These are phyloP conservation scores for Ophiostoma sp. DNA, from an alignment of 2,329 filamentous ascomycete genomes.

Conservation along the genomic window DNA sequence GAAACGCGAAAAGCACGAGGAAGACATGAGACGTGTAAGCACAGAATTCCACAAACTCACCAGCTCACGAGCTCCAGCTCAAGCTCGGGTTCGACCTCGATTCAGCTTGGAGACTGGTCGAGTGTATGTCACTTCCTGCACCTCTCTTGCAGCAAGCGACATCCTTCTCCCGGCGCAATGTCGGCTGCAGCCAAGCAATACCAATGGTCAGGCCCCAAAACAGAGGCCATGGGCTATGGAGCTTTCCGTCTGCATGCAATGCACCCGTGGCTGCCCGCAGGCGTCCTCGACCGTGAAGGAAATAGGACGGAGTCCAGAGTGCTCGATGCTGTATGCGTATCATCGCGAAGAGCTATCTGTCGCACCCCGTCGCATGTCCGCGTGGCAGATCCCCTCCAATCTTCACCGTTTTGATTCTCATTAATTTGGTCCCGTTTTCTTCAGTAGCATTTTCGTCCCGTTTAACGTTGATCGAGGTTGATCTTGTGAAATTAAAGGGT, in stretches of 20 bases:
- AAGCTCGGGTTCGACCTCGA: background rate
- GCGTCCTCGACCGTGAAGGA: background rate
- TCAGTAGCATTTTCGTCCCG: background rate
- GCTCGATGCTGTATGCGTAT: background rate
- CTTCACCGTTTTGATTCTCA: background rate
- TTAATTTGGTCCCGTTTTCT: background rate
- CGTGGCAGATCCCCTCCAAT: background rate
- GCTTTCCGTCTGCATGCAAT: background rate
- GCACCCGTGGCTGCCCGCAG: background rate
- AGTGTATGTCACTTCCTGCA: background rate
- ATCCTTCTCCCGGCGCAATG: background rate
- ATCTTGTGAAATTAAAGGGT: background rate
- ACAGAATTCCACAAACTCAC: background rate
- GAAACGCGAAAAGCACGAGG: background rate
- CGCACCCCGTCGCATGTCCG: background rate
- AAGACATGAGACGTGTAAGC: background rate
- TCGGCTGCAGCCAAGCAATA: conserved; percentile 5
- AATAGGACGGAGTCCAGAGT: background rate
- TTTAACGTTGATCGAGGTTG: background rate
- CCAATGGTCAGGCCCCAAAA: background rate
- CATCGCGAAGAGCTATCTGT: background rate
- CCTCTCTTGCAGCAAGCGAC: background rate
- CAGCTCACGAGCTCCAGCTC: background rate
- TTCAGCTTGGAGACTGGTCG: background rate
- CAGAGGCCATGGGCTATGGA: background rate